A percentile compares a stretch with the other conserved stretches of the same genome.
These are phyloP conservation scores for Lecanicillium sp. DNA, from an alignment of 2,329 filamentous ascomycete species.

Conservation along the genomic window DNA sequence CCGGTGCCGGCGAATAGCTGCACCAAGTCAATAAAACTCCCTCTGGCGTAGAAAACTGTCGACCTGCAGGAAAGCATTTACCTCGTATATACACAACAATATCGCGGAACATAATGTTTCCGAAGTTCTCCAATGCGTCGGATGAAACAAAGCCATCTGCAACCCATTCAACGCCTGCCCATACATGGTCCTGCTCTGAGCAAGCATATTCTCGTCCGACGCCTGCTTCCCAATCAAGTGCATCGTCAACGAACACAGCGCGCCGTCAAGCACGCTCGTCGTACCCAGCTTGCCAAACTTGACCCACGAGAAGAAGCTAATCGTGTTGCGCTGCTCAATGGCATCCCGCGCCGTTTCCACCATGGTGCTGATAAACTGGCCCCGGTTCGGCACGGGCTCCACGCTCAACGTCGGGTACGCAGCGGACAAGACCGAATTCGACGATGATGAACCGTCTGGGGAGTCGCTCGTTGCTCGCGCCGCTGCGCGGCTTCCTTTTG, in stretches of 20 bases:
- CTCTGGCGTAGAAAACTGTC: too few species aligned
- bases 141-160: conserved; percentile 27
- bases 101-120: conserved; percentile 35
- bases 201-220: conserved; percentile 20
- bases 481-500: conserved; percentile 1
- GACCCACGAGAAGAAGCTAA: conserved; percentile 19
- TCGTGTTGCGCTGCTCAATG: conserved; percentile 12
- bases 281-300: conserved; percentile 23
- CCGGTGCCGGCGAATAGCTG: conserved; percentile 35
- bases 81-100: conserved; percentile 31
- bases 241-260: conserved; percentile 27
- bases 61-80: conserved; percentile 15
- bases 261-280: conserved; percentile 27
- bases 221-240: conserved; percentile 29
- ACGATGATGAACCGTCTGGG: conserved; percentile 1
- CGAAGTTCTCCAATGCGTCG: conserved; percentile 27
- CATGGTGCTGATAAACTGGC: conserved; percentile 23
- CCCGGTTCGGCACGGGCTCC: conserved; percentile 16
- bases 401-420: conserved; percentile 10
- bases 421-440: too few species aligned
- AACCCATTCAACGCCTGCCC: conserved; percentile 26
- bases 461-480: conserved; percentile 15
- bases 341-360: conserved; percentile 16
- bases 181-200: conserved; percentile 29
- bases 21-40: not conserved